A percentile compares a stretch with the other conserved stretches of the same genome.
phyloP scores from a whole-genome alignment of 176 grass and related monocot species.

The Musa schizocarpa region DNA sequence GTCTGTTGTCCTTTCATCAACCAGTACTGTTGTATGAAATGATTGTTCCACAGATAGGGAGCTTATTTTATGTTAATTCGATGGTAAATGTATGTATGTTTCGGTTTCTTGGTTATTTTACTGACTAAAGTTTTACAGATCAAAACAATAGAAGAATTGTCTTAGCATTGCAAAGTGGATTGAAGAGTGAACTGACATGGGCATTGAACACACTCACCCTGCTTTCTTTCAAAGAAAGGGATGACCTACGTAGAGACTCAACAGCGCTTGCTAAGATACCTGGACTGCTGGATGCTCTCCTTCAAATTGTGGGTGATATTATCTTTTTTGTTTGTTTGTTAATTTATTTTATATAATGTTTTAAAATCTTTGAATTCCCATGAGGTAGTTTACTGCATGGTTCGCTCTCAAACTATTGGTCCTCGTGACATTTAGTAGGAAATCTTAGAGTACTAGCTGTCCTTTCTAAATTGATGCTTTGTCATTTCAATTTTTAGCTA shows the following conservation, averaged over 20 bases:
- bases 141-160: conserved; percentile 98
- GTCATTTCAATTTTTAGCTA: no score
- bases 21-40: neutral
- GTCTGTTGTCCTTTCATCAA: neutral
- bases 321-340: conserved; percentile 6
- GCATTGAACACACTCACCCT: conserved; percentile 80
- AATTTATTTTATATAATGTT: conserved; percentile 14
- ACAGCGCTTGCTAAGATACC: conserved; percentile 84
- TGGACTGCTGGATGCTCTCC: conserved; percentile 86
- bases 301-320: conserved; percentile 80
- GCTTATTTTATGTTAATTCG: neutral
- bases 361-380: neutral
- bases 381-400: neutral
- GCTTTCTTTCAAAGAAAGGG: conserved; percentile 98
- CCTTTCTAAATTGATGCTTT: neutral
- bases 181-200: conserved; percentile 96
- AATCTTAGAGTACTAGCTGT: neutral
- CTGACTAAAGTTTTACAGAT: conserved; percentile 34
- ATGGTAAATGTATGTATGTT: neutral
- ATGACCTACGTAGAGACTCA: conserved; percentile 71
- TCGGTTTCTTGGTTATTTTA: neutral
- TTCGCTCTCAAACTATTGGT: no score
- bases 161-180: conserved; percentile 91
- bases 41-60: neutral
- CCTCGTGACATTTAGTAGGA: neutral